Evolutionary conservation across 768 basidiomycete species (phyloP).

Genomic region (Fomitopsis serialis): DNA sequence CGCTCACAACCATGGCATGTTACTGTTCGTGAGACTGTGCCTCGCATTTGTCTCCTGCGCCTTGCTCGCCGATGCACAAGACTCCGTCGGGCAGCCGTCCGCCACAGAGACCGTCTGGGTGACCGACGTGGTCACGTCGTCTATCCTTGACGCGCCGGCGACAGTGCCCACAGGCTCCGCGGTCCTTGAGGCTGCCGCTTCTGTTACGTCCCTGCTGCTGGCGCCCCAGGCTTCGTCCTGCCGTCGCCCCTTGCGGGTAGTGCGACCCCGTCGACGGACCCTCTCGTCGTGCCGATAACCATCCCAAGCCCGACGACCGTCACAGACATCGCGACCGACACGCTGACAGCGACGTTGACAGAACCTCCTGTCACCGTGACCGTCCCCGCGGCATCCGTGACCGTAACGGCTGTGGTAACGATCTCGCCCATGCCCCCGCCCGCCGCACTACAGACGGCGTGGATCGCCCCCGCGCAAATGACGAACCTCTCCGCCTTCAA

Average conservation of each 20-base stretch:
- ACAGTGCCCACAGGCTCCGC: constrained; percentile 6
- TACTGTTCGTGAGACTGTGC: background rate
- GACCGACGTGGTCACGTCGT: constrained; percentile 12
- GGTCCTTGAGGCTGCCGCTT: background rate
- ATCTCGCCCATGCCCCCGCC: constrained; percentile 12
- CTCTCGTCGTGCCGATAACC: background rate
- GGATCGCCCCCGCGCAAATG: constrained; percentile 49
- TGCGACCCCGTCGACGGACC: background rate
- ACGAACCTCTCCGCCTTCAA: constrained; percentile 57
- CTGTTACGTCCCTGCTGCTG: constrained; percentile 1
- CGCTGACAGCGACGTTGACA: constrained; percentile 11
- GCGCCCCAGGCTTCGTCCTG: background rate
- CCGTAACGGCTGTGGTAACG: constrained; percentile 16
- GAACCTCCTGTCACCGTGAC: constrained; percentile 16
- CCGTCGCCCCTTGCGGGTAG: background rate
- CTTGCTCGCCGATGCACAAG: background rate
- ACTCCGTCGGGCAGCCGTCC: background rate
- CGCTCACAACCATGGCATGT: background rate
- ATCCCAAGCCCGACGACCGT: background rate
- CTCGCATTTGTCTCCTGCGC: background rate
- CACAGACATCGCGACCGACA: constrained; percentile 5
- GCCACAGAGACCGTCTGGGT: constrained; percentile 4
- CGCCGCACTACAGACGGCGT: constrained; percentile 24
- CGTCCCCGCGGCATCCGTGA: constrained; percentile 10
- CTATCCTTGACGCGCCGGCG: constrained; percentile 5